phyloP scores from a whole-genome alignment of 78 protist species.

The Creolimax fragrantissima region DNA sequence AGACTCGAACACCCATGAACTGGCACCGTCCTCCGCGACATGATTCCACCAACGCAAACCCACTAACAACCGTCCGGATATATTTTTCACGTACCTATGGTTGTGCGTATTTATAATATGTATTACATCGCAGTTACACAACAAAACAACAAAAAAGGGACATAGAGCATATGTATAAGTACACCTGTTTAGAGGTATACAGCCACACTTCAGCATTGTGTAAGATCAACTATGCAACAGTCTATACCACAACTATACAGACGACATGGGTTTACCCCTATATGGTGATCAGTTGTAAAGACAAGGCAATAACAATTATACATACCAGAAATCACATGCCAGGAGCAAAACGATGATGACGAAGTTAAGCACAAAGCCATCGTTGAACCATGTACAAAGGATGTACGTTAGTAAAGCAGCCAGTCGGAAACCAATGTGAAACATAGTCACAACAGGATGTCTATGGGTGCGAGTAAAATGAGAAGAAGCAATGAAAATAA shows the following conservation, averaged over 20 bases:
- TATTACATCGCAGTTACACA: neutral
- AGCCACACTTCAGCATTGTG: no score
- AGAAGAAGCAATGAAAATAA: no score
- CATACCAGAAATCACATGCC: constrained; percentile 67
- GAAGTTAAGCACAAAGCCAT: constrained; percentile 21
- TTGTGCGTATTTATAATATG: neutral
- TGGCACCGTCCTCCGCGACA: constrained; percentile 55
- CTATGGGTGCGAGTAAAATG: neutral
- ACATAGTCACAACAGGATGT: constrained; percentile 5
- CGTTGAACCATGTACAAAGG: neutral
- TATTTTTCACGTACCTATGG: constrained; percentile 42
- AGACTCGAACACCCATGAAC: constrained; percentile 65
- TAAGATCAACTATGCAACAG: no score
- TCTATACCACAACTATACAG: no score
- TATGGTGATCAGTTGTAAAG: no score
- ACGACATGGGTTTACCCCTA: no score
- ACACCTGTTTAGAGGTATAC: no score
- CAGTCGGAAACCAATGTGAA: constrained; percentile 31
- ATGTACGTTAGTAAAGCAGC: constrained; percentile 41
- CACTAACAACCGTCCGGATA: constrained; percentile 65
- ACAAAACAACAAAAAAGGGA: no score
- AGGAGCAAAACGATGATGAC: constrained; percentile 23
- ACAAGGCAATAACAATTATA: no score
- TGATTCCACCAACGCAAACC: constrained; percentile 78
- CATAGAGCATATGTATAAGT: no score